Evolutionary conservation across 2,329 filamentous ascomycete species (phyloP), one percentile per base, ranked within the genome.

Genomic region (Botrytis cinerea): DNA sequence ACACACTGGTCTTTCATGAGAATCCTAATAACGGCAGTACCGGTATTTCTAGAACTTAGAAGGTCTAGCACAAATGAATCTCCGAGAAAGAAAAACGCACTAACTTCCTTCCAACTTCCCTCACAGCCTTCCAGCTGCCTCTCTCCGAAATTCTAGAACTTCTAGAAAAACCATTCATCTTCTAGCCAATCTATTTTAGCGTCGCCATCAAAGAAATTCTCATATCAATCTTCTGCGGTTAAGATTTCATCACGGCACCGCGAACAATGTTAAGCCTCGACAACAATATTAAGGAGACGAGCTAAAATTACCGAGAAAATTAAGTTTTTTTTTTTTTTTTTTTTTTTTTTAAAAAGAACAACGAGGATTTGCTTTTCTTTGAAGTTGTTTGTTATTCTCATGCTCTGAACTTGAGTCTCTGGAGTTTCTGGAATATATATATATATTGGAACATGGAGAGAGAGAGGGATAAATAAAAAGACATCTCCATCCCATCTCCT

Each of bases 221-320:
- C n/a, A 57, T 28, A 4, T 28, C 18, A 16, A 18, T 28, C 7
- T n/a, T 6, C n/a, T 28, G 25, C 2, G 6, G n/a, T 25, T 38
- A 14, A 7, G 25, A 9, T 12, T n/a, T 16, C 22, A 4, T 16
- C 35, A 25, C 1, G 1, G 12, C 2, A 2, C 16, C 35, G 22
- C 22, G 35, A 40, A 61, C 60, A 62, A 62, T 62, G 25, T 4
- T 38, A 43, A 40, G 60, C 35, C 60, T 10, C 18, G 4, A 7
- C 48, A 68, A 68, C 66, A 68, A 68, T 68, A 57, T 22, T 57
- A 68, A 57, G 48, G 48, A 68, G 66, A 68, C 0, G 5, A 2
- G 22, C 66, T 68, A 57, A 57, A 16, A 1, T 32, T 57, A 43
- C 48, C 66, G 66, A 68, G 48, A 43, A 40, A 32, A 57, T 22